Percentiles rank a stretch among this genome's conserved stretches.
Conservation (phyloP, 2,329 filamentous ascomycete genomes). For the Fusarium stilboides region DNA sequence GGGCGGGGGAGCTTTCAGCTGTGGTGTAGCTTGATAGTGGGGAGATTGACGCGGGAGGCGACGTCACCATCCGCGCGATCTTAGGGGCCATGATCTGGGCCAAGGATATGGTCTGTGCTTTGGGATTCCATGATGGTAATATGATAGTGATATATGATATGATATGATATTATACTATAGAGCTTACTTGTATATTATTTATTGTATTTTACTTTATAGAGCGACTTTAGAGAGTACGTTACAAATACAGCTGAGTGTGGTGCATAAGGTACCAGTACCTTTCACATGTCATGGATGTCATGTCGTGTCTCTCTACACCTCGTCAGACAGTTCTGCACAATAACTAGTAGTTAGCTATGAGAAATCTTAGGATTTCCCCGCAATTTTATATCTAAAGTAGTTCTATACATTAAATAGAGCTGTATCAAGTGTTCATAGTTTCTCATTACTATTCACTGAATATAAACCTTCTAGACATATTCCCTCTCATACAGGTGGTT, state of each 20-base stretch:
- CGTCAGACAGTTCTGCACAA: too few relatives aligned
- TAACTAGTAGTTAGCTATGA: too few relatives aligned
- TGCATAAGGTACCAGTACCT: conserved; percentile 6
- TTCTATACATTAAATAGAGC: too few relatives aligned
- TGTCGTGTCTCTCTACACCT: too few relatives aligned
- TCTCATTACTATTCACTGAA: background rate
- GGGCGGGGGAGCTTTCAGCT: too few relatives aligned
- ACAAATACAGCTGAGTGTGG: background rate
- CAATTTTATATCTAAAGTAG: too few relatives aligned
- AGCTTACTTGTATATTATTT: background rate
- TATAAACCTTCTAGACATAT: background rate
- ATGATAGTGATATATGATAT: background rate
- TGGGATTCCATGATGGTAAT: background rate
- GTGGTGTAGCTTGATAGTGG: conserved; percentile 4
- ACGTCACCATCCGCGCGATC: conserved; percentile 38
- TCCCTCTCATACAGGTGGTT: conserved; percentile 12
- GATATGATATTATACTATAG: background rate
- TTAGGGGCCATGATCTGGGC: background rate
- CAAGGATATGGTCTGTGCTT: conserved; percentile 1
- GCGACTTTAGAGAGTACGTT: too few relatives aligned
- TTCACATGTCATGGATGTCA: conserved; percentile 14
- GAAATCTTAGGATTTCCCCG: too few relatives aligned
- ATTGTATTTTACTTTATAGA: background rate
- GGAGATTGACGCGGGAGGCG: conserved; percentile 26
- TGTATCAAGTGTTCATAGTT: too few relatives aligned